Percentiles rank a stretch among this genome's conserved stretches.
phyloP scores from a whole-genome alignment of 352 stramenopile species.

The Phytopythium vexans region DNA sequence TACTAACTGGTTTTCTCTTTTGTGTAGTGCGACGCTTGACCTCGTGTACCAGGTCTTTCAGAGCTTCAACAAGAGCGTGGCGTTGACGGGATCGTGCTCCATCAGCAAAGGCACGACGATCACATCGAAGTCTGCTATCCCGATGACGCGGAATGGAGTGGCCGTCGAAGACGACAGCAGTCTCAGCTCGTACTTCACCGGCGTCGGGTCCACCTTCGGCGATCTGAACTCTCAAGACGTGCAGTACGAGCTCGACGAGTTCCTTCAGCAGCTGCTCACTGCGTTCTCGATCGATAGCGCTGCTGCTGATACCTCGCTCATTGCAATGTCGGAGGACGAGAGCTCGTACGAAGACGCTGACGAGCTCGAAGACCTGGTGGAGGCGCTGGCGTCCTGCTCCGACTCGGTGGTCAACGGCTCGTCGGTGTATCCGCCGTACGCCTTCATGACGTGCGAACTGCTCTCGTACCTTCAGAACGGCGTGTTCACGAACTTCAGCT shows the following conservation, averaged over 20 bases:
- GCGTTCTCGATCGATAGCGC: conserved; percentile 52
- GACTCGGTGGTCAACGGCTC: conserved; percentile 40
- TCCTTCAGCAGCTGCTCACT: conserved; percentile 52
- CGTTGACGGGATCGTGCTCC: conserved; percentile 27
- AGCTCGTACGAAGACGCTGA: conserved; percentile 42
- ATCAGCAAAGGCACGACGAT: conserved; percentile 22
- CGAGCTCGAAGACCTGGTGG: conserved; percentile 42
- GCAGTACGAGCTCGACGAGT: conserved; percentile 57
- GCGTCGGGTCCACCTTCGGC: conserved; percentile 26
- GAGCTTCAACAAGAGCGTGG: conserved; percentile 40
- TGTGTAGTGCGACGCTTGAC: conserved; percentile 39
- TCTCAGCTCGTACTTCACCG: conserved; percentile 29
- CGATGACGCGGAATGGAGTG: conserved; percentile 28
- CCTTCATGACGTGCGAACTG: conserved; percentile 62
- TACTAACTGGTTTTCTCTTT: conserved; percentile 10
- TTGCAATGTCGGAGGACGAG: conserved; percentile 37
- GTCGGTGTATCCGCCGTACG: conserved; percentile 36
- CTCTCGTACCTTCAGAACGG: conserved; percentile 65
- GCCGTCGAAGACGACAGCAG: conserved; percentile 24
- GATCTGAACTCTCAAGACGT: conserved; percentile 36
- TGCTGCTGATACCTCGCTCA: conserved; percentile 18
- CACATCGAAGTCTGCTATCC: conserved; percentile 24
- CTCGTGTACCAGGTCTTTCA: conserved; percentile 66
- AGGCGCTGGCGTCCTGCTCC: conserved; percentile 47
- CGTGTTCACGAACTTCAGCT: conserved; percentile 75